Evolutionary conservation across 805 yeast genomes (phyloP), one percentile per base, ranked within the genome.

Genomic region (Candida chilensis): DNA sequence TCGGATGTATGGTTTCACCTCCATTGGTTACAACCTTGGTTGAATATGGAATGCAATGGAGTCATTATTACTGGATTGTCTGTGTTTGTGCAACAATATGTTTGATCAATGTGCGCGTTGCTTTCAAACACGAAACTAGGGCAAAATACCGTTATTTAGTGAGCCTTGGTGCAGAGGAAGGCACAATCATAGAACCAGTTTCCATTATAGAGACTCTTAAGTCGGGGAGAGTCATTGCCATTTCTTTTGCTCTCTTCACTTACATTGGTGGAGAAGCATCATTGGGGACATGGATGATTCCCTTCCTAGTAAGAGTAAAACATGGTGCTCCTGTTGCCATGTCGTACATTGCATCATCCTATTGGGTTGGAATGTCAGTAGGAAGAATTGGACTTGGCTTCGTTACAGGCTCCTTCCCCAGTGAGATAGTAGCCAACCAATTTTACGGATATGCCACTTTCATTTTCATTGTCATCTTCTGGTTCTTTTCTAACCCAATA

Each of bases 211-310:
- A n/a, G n/a, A n/a, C n/a, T n/a, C 25, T 67, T 10, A 43, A 43
- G 22, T 58, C 63, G 22, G 49, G 42, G 26, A 43, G 54, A 13
- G 61, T 69, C 7, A 54, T 65, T 52, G 47, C 54, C 22, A 60
- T 65, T 34, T 47, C 74, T 2, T 8, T 52, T 4, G 47, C 62
- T 19, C 47, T 72, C 27, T 71, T 71, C 40, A 37, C 61, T 14
- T 71, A 71, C 37, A 62, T 69, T 21, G 77, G 78, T 3, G 67
- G 64, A 10, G 78, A 71, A 43, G 60, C 63, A n/a, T 58, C 74
- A 5, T 60, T 71, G 38, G 78, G 78, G 1, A 50, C 65, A 13
- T 72, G 78, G 78, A 36, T 70, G 32, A 59, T 67, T 38, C 64
- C 71, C 24, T 72, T 57, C 34, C 42, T 67, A 27, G 46, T 59